phyloP scores from a whole-genome alignment of 176 grass and related monocot genomes.

The Hordeum marinum region DNA sequence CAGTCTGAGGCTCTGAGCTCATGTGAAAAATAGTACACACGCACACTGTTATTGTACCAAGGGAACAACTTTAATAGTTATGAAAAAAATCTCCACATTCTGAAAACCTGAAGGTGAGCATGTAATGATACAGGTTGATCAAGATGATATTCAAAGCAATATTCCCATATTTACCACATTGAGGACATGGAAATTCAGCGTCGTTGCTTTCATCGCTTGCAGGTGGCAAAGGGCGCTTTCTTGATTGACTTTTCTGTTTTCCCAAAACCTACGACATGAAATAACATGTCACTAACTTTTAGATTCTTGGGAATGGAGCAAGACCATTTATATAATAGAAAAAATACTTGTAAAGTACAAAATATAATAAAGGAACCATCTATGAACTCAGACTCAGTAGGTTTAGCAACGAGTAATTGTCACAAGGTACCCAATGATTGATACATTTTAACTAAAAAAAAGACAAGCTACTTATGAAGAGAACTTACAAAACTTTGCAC shows the following conservation, averaged over 20 bases:
- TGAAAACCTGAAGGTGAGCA: not conserved
- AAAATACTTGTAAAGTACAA: not conserved
- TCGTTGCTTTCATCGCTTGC: slow-evolving; percentile 37
- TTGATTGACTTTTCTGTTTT: slow-evolving; percentile 50
- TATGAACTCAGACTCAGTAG: not conserved
- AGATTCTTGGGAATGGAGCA: not conserved
- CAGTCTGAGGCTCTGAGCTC: not conserved
- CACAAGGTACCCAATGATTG: not conserved
- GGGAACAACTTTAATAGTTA: not conserved
- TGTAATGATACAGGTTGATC: slow-evolving; percentile 2
- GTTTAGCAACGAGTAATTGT: not conserved
- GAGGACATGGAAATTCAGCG: slow-evolving; percentile 59
- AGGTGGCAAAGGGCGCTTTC: slow-evolving; percentile 47
- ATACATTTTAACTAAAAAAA: not conserved
- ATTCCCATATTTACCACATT: slow-evolving; percentile 55
- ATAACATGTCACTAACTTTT: not conserved
- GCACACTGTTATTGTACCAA: not conserved
- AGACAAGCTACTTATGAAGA: not conserved
- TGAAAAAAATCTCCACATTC: not conserved
- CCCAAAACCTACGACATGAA: slow-evolving; percentile 50
- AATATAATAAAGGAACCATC: not conserved
- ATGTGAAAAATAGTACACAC: not conserved
- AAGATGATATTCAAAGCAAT: not conserved
- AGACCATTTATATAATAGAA: not conserved
- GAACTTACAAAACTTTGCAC: not conserved